Conservation (phyloP, 2,329 filamentous ascomycete species). For the Grosmannia penicillata region DNA sequence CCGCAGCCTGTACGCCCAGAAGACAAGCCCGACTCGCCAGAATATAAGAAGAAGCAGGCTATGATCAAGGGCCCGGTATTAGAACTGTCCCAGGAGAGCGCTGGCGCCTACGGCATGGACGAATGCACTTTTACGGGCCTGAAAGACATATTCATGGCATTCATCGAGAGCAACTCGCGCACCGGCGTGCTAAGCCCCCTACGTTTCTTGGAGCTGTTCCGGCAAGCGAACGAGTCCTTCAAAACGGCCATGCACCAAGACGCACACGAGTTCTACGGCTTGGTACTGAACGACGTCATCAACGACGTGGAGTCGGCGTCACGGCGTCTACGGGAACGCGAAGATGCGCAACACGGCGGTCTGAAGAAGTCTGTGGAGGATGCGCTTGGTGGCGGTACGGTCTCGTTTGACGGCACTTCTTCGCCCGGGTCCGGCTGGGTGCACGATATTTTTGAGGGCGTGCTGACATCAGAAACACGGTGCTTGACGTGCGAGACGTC, state of each 20-base stretch:
- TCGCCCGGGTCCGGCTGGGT: slow-evolving; percentile 72
- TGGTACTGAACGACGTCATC: slow-evolving; percentile 92
- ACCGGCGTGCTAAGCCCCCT: slow-evolving; percentile 86
- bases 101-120: slow-evolving; percentile 73
- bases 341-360: slow-evolving; percentile 19
- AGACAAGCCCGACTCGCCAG: slow-evolving; percentile 85
- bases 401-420: slow-evolving; percentile 26
- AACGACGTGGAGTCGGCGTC: slow-evolving; percentile 78
- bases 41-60: slow-evolving; percentile 96
- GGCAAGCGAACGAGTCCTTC: slow-evolving; percentile 94
- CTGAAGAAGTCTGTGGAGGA: slow-evolving; percentile 36
- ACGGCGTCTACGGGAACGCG: slow-evolving; percentile 33
- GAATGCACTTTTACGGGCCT: slow-evolving; percentile 89
- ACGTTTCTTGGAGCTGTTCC: slow-evolving; percentile 85
- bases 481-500: slow-evolving; percentile 93
- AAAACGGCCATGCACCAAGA: slow-evolving; percentile 96
- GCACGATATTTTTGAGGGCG: slow-evolving; percentile 91
- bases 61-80: slow-evolving; percentile 77
- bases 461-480: slow-evolving; percentile 87
- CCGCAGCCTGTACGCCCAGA: slow-evolving; percentile 54
- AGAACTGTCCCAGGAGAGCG: slow-evolving; percentile 70
- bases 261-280: slow-evolving; percentile 90
- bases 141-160: slow-evolving; percentile 88
- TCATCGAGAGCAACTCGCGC: slow-evolving; percentile 66
- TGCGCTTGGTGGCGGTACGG: slow-evolving; percentile 17